Evolutionary conservation across 2,329 filamentous ascomycete genomes (phyloP).

Genomic region (Apiospora hydei): DNA sequence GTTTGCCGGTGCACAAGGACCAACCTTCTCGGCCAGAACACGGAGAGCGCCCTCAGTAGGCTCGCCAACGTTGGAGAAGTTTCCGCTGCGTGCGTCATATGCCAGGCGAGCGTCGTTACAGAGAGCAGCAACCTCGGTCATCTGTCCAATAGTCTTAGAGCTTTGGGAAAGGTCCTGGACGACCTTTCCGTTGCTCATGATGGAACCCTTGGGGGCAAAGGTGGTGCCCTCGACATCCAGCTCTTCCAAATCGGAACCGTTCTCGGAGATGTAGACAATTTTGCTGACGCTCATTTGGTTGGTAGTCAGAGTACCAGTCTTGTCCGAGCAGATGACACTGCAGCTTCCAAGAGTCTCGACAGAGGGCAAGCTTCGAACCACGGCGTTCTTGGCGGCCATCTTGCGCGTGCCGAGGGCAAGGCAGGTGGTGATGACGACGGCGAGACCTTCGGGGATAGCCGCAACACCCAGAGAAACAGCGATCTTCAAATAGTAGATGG

Average conservation of each 20-base stretch:
- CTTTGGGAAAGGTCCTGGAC: constrained; percentile 72
- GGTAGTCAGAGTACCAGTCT: constrained; percentile 96
- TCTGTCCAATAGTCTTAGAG: constrained; percentile 81
- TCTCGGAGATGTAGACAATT: constrained; percentile 80
- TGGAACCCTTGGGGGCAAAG: constrained; percentile 81
- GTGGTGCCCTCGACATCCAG: constrained; percentile 92
- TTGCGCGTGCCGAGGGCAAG: constrained; percentile 94
- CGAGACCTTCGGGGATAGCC: constrained; percentile 95
- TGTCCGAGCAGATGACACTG: constrained; percentile 99
- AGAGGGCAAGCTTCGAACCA: constrained; percentile 93
- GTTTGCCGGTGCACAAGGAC: constrained; percentile 72
- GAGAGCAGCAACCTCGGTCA: constrained; percentile 74
- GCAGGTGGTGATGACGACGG: constrained; percentile 99
- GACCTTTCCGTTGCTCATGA: constrained; percentile 72
- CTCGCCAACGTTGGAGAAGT: constrained; percentile 87
- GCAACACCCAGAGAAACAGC: constrained; percentile 97
- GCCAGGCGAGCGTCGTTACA: constrained; percentile 90
- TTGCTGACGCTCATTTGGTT: constrained; percentile 99
- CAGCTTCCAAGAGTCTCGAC: constrained; percentile 98
- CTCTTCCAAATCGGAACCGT: constrained; percentile 79
- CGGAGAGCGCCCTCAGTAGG: constrained; percentile 94
- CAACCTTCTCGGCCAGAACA: constrained; percentile 92
- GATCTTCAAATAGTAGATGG: constrained; percentile 99
- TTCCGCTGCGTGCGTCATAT: constrained; percentile 77
- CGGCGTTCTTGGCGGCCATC: constrained; percentile 98